A percentile compares a stretch with the other conserved stretches of the same genome.
These are phyloP conservation scores for Yarrowia sp. DNA, from an alignment of 805 yeast species.

Conservation along the genomic window DNA sequence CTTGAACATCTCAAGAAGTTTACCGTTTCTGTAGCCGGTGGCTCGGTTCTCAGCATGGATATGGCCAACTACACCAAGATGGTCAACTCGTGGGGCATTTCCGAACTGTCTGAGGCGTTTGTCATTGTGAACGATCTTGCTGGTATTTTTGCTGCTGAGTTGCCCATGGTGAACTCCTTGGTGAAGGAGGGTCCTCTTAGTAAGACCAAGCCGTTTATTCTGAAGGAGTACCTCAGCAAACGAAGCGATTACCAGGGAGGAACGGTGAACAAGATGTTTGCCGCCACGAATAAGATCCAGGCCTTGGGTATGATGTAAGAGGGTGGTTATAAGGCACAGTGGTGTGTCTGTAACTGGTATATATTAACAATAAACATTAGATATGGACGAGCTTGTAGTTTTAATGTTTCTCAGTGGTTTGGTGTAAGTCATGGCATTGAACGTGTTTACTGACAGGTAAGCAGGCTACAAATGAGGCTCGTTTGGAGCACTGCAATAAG, in stretches of 20 bases:
- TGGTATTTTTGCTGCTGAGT: constrained; percentile 83
- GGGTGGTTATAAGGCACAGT: background rate
- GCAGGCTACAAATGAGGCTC: too few species aligned
- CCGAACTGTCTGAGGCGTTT: constrained; percentile 66
- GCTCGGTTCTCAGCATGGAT: constrained; percentile 78
- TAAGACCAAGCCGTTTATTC: constrained; percentile 51
- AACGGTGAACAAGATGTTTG: constrained; percentile 36
- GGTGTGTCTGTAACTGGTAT: background rate
- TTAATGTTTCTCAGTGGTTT: too few species aligned
- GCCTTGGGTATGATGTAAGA: constrained; percentile 29
- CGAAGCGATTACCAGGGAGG: constrained; percentile 64
- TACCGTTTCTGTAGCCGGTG: constrained; percentile 81
- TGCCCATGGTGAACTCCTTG: constrained; percentile 76
- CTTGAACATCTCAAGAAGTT: constrained; percentile 77
- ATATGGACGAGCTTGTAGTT: too few species aligned
- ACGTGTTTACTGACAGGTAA: too few species aligned
- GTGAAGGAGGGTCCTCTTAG: constrained; percentile 82
- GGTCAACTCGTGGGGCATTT: constrained; percentile 70
- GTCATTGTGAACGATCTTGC: constrained; percentile 80
- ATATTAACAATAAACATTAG: background rate
- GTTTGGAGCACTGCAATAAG: too few species aligned
- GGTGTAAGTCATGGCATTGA: too few species aligned
- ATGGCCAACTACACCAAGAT: constrained; percentile 75
- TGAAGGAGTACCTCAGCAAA: constrained; percentile 70
- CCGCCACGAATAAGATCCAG: constrained; percentile 31